phyloP scores from a whole-genome alignment of 202 grass and related monocot species.

The Dendrocalamus latiflorus region DNA sequence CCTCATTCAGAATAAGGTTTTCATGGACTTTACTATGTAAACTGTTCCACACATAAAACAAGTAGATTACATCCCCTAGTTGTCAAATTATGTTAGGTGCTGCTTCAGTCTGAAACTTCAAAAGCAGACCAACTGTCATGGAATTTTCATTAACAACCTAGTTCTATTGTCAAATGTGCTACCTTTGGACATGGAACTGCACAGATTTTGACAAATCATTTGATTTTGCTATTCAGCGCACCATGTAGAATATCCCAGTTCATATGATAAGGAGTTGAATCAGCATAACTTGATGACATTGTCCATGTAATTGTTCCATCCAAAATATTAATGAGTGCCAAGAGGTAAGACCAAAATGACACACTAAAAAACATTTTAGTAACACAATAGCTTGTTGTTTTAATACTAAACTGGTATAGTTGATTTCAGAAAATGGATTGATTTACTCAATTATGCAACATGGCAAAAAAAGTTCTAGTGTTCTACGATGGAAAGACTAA shows the following conservation, averaged over 20 bases:
- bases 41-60: not conserved
- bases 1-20: not conserved
- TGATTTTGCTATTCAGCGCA: not conserved
- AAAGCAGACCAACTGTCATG: not conserved
- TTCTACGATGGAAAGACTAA: not conserved
- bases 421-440: not conserved
- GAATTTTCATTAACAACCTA: not conserved
- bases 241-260: not conserved
- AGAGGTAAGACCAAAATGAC: constrained; percentile 2
- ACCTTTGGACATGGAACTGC: not conserved
- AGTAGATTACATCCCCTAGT: not conserved
- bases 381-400: not conserved
- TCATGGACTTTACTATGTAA: not conserved
- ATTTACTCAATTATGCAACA: not conserved
- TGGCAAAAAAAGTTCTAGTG: not conserved
- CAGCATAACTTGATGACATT: not conserved
- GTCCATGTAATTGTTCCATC: not conserved
- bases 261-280: not conserved
- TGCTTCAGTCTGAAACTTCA: not conserved
- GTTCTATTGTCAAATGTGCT: not conserved
- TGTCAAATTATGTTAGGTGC: constrained; percentile 18
- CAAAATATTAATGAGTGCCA: not conserved
- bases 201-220: not conserved
- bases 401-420: not conserved
- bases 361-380: not conserved